Evolutionary conservation across 768 basidiomycete species (phyloP).

Genomic region (Leccinum subtestaceum): DNA sequence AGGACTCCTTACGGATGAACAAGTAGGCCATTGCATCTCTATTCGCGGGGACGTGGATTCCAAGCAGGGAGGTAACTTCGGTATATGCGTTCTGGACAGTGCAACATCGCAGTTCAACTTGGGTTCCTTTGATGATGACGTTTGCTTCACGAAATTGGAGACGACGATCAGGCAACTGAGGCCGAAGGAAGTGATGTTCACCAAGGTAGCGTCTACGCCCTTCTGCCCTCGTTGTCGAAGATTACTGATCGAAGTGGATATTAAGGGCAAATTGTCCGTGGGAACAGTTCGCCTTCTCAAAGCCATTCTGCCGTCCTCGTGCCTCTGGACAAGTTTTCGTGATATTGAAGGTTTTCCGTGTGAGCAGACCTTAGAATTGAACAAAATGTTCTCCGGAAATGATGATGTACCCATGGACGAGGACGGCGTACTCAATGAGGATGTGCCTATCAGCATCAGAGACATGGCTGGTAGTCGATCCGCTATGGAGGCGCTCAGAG

Average conservation of each 20-base stretch:
- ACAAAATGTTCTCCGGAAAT: slow-evolving; percentile 54
- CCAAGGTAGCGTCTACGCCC: slow-evolving; percentile 56
- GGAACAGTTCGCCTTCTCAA: slow-evolving; percentile 81
- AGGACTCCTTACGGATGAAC: slow-evolving; percentile 84
- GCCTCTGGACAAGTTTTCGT: slow-evolving; percentile 87
- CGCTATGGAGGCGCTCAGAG: slow-evolving; percentile 84
- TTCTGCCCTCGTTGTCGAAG: background rate
- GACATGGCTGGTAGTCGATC: slow-evolving; percentile 60
- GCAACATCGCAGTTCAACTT: slow-evolving; percentile 94
- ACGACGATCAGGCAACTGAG: slow-evolving; percentile 89
- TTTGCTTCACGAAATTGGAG: slow-evolving; percentile 89
- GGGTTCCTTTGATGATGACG: slow-evolving; percentile 86
- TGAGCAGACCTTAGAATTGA: slow-evolving; percentile 69
- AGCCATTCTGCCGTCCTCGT: slow-evolving; percentile 70
- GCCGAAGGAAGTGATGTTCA: slow-evolving; percentile 88
- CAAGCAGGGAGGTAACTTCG: slow-evolving; percentile 59
- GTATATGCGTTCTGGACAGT: slow-evolving; percentile 89
- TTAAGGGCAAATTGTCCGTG: slow-evolving; percentile 82
- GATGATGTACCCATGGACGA: slow-evolving; percentile 48
- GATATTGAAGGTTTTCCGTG: slow-evolving; percentile 80
- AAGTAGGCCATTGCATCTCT: slow-evolving; percentile 92
- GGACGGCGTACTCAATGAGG: slow-evolving; percentile 34
- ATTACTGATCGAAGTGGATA: background rate
- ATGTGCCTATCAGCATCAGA: slow-evolving; percentile 70
- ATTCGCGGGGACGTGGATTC: slow-evolving; percentile 58